Evolutionary conservation across 805 yeast species (phyloP), one percentile per base, ranked within the genome.

Genomic region (Nakazawaea molendinolei): DNA sequence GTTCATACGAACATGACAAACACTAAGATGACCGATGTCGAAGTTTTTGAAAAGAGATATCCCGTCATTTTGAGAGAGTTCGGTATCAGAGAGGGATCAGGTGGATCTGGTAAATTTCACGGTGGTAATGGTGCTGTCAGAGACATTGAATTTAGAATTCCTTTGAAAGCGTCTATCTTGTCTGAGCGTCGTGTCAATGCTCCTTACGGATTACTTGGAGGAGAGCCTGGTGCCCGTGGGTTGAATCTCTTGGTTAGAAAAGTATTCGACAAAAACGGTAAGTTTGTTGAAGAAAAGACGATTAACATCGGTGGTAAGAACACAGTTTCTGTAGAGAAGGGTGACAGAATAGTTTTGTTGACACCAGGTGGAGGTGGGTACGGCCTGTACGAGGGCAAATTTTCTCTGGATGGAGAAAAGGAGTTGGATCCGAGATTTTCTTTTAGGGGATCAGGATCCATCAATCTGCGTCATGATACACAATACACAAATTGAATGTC

Each of bases 1-100:
- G 94, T 87, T 3, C 96, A 87, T 50, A 84, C 94, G 5, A 92
- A 87, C 55, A 87, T 90, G 79, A 89, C 96, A 19, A 87, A 87
- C 58, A 87, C 97, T 2, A 69, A 95, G 51, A 85, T 87, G 58
- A 87, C 97, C 0, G 97, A 87, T 53, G 79, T 87, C 5, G 97
- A 87, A 57, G 71, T 87, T 9, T 79, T 87, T 51, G 96, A 87
- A 55, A 79, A 82, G 54, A 65, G 96, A 35, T 87, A 87, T 51
- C 96, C 97, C 0, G 89, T 85, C 6, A 59, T 87, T 7, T 57
- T 87, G 22, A 75, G 71, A 40, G 80, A 83, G 51, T 89, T 81
- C 48, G 66, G 83, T 0, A 65, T 87, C 15, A 71, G 96, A 44
- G 33, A 51, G 5, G 75, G 74, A 1, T 82, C 95, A 12, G 97